Evolutionary conservation across 768 basidiomycete genomes (phyloP).

Genomic region (Naematelia aurantialba): DNA sequence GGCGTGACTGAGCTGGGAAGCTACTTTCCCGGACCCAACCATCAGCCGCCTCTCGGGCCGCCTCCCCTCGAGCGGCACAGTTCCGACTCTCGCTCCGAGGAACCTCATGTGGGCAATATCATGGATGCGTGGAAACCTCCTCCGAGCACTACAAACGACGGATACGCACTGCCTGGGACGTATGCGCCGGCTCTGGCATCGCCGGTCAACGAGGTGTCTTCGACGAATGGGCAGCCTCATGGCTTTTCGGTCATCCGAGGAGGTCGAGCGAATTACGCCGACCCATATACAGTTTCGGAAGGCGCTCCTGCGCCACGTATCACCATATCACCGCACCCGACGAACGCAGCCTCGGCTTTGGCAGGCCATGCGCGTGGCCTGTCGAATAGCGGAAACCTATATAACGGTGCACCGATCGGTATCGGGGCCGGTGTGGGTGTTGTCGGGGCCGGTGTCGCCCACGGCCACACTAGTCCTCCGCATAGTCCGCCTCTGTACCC

Average conservation of each 20-base stretch:
- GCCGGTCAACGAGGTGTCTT: constrained; percentile 21
- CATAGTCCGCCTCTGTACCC: constrained; percentile 8
- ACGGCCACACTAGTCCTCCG: not conserved
- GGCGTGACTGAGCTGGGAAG: constrained; percentile 8
- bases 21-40: constrained; percentile 21
- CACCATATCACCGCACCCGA: constrained; percentile 1
- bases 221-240: constrained; percentile 47
- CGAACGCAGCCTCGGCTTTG: not conserved
- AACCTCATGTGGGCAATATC: constrained; percentile 70
- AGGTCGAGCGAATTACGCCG: constrained; percentile 76
- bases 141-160: constrained; percentile 4
- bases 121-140: constrained; percentile 77
- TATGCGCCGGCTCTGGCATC: constrained; percentile 22
- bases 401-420: not conserved
- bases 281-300: constrained; percentile 63
- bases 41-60: constrained; percentile 32
- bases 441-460: no score
- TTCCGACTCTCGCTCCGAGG: constrained; percentile 57
- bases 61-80: constrained; percentile 22
- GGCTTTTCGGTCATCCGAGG: constrained; percentile 86
- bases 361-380: not conserved
- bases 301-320: not conserved
- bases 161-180: constrained; percentile 18
- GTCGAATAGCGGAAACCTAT: not conserved
- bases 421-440: no score